Conservation (phyloP, 305 asterid genomes). For the Fraxinus xanthoxyloides region DNA sequence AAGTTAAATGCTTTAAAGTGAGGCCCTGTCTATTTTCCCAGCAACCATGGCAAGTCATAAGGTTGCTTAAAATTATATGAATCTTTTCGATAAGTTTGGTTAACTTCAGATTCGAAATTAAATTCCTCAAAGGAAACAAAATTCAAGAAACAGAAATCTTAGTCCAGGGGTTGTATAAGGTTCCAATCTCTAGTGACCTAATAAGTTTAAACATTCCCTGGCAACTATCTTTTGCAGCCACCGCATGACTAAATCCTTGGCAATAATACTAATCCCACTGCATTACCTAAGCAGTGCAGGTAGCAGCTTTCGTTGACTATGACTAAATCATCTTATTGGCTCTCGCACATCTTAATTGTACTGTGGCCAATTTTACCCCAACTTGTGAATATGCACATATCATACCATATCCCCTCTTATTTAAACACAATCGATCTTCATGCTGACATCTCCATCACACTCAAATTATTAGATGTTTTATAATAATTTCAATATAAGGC, state of each 20-base stretch:
- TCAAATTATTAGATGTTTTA: not conserved
- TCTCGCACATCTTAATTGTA: not conserved
- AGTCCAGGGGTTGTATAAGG: not conserved
- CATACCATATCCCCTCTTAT: not conserved
- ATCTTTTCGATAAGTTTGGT: not conserved
- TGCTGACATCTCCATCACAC: not conserved
- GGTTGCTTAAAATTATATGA: not conserved
- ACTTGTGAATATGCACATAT: not conserved
- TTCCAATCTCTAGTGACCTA: not conserved
- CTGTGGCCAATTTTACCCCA: not conserved
- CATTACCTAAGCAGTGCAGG: not conserved
- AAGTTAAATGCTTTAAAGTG: conserved; percentile 14
- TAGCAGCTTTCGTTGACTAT: not conserved
- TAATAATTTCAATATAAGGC: not conserved
- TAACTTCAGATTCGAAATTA: conserved; percentile 2
- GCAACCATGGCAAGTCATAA: conserved; percentile 6
- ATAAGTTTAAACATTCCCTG: not conserved
- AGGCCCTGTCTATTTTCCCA: conserved; percentile 7
- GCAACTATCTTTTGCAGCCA: not conserved
- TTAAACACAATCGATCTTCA: not conserved
- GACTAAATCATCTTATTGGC: not conserved
- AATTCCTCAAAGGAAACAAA: not conserved
- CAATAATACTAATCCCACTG: not conserved
- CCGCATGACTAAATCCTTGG: not conserved
- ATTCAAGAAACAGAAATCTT: not conserved